These are phyloP conservation scores for Catharanthus roseus DNA, from an alignment of 257 asterid species.

Conservation along the genomic window DNA sequence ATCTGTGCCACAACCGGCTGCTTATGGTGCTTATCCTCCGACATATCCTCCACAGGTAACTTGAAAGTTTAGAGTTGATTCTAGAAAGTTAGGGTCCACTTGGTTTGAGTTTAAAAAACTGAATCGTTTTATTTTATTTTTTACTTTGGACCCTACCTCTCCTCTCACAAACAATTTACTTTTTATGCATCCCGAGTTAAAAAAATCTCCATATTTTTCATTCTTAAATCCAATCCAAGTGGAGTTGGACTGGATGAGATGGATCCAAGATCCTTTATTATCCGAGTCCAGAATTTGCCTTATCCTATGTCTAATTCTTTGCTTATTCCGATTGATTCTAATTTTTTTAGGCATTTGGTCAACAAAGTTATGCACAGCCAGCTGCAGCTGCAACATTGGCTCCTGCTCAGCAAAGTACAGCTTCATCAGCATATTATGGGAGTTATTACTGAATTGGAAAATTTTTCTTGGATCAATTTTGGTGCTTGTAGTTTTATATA, in stretches of 20 bases:
- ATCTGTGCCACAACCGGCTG: constrained; percentile 64
- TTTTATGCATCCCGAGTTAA: too few relatives aligned
- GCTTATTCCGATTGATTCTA: not conserved
- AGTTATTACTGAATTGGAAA: constrained; percentile 51
- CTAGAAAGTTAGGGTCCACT: not conserved
- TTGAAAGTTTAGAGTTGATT: not conserved
- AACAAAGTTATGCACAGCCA: constrained; percentile 64
- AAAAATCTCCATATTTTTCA: too few relatives aligned
- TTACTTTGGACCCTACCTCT: not conserved
- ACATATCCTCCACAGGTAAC: constrained; percentile 76
- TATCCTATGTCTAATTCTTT: not conserved
- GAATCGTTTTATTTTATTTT: not conserved
- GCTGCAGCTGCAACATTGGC: constrained; percentile 49
- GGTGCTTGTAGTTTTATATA: constrained; percentile 30
- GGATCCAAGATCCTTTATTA: not conserved
- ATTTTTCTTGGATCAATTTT: constrained; percentile 20
- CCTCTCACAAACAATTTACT: too few relatives aligned
- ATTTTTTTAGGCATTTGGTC: constrained; percentile 41
- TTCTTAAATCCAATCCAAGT: too few relatives aligned
- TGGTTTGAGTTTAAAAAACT: not conserved
- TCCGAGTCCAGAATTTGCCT: not conserved
- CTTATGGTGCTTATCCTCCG: constrained; percentile 81
- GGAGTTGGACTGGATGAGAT: not conserved
- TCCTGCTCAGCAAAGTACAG: constrained; percentile 52
- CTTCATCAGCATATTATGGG: constrained; percentile 56